A percentile compares a stretch with the other conserved stretches of the same genome.
Conservation (phyloP, 331 rosid species). For the Acacia concinna region DNA sequence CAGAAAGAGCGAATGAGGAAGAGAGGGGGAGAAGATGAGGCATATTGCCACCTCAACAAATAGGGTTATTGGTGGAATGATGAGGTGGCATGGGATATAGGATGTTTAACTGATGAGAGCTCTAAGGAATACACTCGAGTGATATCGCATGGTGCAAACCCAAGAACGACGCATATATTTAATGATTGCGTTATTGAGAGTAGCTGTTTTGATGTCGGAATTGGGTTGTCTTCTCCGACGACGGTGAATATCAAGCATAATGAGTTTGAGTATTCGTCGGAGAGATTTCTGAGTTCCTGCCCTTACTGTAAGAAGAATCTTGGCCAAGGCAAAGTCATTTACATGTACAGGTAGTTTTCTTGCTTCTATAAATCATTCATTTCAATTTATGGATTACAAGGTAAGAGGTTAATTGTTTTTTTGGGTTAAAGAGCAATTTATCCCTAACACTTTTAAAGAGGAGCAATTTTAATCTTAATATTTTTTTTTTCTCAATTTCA, state of each 20-base stretch:
- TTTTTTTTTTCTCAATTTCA: no score
- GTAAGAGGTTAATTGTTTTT: neutral
- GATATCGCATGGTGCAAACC: constrained; percentile 62
- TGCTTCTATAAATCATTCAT: neutral
- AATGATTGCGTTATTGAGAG: constrained; percentile 60
- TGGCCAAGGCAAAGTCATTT: constrained; percentile 75
- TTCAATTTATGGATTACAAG: neutral
- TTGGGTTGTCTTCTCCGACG: constrained; percentile 28
- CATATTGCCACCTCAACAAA: no score
- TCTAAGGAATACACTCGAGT: constrained; percentile 72
- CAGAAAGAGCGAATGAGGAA: no score
- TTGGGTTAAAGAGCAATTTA: no score
- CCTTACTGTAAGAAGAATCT: constrained; percentile 73
- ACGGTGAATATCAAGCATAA: constrained; percentile 1
- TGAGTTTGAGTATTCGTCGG: constrained; percentile 22
- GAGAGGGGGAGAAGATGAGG: no score
- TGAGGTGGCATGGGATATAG: no score
- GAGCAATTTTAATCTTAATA: no score
- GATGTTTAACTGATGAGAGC: no score
- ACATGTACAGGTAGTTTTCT: constrained; percentile 79
- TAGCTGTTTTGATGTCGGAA: constrained; percentile 30
- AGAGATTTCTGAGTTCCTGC: constrained; percentile 71
- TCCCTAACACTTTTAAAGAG: no score
- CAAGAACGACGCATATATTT: constrained; percentile 61
- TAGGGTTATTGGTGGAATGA: no score